Base-by-base conservation (phyloP, 306 rosid genomes). In the Lupinus albus region DNA sequence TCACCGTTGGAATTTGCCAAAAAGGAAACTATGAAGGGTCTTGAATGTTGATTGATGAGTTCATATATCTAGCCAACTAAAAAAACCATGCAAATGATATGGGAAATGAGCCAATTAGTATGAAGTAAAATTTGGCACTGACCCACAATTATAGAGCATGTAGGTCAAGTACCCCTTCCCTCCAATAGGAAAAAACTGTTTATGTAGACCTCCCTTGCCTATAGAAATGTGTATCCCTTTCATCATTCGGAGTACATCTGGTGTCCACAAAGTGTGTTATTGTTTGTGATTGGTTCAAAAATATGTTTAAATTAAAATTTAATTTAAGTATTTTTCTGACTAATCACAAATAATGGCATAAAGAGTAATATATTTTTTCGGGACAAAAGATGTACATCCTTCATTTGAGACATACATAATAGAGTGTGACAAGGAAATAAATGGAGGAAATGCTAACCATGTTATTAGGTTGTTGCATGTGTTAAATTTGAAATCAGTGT, bases 41-140 rank as follows among this genome's bases (percentile, higher is more conserved):
- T 38, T 17, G 20, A 64, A 54, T 35, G 33, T 38, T 61, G 38
- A 72, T 67, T 61, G 76, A 68, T 68, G 67, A 44, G 35, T 61
- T 71, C 55, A 61, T 61, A 52, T 50, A 70, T 30, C 51, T 1
- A 57, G 47, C 68, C 66, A 75, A 47, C 44, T 7, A 52, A 21
- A 55, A 56, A 61, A 11, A 45, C 72, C 72, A 35, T 72, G 66
- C 53, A 72, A 67, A 63, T 18, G 7, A 61, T 61, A 58, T 8
- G 39, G 6, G 54, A 51, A 73, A 63, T 36, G 11, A 61, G 25
- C 62, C 59, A 69, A 68, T 45, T 53, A 15, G 35, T 15, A 61
- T 61, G 3, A 53, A 63, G 70, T 74, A 65, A 74, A 79, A 79
- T 41, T 64, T 64, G 74, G 70, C 42, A 55, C 47, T 63, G 61